Evolutionary conservation across 345 rosid species (phyloP).

Genomic region (Pistacia integerrima): DNA sequence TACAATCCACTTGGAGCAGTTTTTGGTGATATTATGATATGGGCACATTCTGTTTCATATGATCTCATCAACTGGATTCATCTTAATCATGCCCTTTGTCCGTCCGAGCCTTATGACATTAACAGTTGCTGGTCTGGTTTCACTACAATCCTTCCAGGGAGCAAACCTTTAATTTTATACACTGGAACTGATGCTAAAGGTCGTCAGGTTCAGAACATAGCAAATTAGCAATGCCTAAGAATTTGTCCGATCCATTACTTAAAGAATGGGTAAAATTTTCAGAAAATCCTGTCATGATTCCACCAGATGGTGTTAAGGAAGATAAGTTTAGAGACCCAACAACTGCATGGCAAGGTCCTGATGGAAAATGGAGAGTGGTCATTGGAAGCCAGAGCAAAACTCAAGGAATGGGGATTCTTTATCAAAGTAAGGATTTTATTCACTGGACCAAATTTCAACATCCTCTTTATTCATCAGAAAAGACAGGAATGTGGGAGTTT

Average conservation of each 20-base stretch:
- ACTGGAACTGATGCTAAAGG: slow-evolving; percentile 49
- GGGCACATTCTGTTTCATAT: slow-evolving; percentile 74
- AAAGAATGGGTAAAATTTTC: slow-evolving; percentile 58
- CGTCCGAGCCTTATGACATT: slow-evolving; percentile 55
- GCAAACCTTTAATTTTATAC: slow-evolving; percentile 58
- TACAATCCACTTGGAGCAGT: slow-evolving; percentile 58
- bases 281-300: slow-evolving; percentile 54
- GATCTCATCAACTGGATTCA: slow-evolving; percentile 73
- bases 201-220: slow-evolving; percentile 64
- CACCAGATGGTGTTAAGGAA: slow-evolving; percentile 39
- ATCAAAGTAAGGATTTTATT: slow-evolving; percentile 51
- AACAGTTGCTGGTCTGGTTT: slow-evolving; percentile 79
- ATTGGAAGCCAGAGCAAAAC: slow-evolving; percentile 35
- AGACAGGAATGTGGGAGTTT: slow-evolving; percentile 73
- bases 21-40: slow-evolving; percentile 46
- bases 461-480: slow-evolving; percentile 36
- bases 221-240: slow-evolving; percentile 52
- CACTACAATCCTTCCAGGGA: slow-evolving; percentile 57
- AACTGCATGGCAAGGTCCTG: slow-evolving; percentile 54
- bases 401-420: slow-evolving; percentile 48
- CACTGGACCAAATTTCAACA: slow-evolving; percentile 37
- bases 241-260: slow-evolving; percentile 61
- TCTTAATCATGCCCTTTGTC: slow-evolving; percentile 55
- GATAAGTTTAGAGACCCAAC: slow-evolving; percentile 70
- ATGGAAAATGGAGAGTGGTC: slow-evolving; percentile 46